Conservation (phyloP, 371 early-diverging fungal genomes). For the Mortierella polycephala region DNA sequence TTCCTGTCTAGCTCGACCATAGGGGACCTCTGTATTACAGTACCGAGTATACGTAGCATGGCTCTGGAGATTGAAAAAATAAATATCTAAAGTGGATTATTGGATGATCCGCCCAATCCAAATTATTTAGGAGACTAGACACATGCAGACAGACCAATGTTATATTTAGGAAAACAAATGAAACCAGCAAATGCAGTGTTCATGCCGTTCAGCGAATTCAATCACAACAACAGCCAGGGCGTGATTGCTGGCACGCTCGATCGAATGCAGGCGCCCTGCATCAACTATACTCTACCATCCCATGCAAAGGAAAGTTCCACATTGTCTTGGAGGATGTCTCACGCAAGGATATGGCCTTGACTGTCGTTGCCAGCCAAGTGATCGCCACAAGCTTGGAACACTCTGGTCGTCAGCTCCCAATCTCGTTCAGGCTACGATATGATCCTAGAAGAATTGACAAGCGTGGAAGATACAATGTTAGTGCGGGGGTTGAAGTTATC, state of each 20-base stretch:
- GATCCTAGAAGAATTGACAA: not conserved
- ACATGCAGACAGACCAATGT: too few relatives aligned
- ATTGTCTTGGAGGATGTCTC: not conserved
- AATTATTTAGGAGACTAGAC: too few relatives aligned
- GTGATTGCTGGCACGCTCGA: not conserved
- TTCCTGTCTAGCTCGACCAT: too few relatives aligned
- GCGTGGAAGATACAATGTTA: too few relatives aligned
- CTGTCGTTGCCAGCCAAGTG: not conserved
- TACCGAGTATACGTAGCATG: too few relatives aligned
- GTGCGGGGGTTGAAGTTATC: too few relatives aligned
- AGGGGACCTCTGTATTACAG: too few relatives aligned
- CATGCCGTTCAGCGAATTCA: not conserved
- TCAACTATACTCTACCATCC: not conserved
- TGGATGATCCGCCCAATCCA: too few relatives aligned
- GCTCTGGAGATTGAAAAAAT: too few relatives aligned
- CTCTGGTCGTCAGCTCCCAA: not conserved
- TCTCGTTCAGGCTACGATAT: not conserved
- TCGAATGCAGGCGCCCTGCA: not conserved
- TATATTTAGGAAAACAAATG: too few relatives aligned
- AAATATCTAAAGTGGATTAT: too few relatives aligned
- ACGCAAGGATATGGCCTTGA: not conserved
- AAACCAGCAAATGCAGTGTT: too few relatives aligned
- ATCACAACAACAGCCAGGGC: not conserved
- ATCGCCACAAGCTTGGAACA: not conserved
- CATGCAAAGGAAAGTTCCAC: not conserved